These are phyloP conservation scores for Flaveria ramosissima DNA, from an alignment of 129 eudicot species.

Conservation along the genomic window DNA sequence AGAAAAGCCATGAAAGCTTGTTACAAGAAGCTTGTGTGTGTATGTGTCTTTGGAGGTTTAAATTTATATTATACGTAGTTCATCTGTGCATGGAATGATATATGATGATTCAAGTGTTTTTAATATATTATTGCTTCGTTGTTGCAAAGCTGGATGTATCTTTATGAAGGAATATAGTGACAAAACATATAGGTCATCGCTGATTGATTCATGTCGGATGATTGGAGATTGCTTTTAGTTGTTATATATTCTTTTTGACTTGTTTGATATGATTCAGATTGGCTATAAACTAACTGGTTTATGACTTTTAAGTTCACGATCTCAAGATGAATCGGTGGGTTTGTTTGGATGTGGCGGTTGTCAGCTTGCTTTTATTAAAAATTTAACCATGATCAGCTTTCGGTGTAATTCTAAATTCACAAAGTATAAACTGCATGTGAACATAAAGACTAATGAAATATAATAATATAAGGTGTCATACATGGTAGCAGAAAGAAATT, in stretches of 20 bases:
- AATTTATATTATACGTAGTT: conserved; percentile 27
- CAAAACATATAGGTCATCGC: not conserved
- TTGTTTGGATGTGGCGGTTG: not conserved
- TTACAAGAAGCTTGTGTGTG: not conserved
- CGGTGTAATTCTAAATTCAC: not conserved
- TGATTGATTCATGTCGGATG: conserved; percentile 42
- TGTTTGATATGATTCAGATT: not conserved
- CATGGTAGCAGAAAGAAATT: too few species aligned
- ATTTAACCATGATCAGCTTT: not conserved
- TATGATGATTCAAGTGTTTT: conserved; percentile 1
- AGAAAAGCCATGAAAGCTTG: conserved; percentile 44
- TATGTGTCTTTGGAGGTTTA: conserved; percentile 2
- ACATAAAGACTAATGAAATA: not conserved
- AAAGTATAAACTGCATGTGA: conserved; percentile 1
- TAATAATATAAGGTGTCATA: too few species aligned
- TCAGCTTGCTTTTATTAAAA: not conserved
- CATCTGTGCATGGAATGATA: conserved; percentile 23
- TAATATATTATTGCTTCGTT: conserved; percentile 23
- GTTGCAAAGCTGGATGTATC: conserved; percentile 44
- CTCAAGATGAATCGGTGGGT: conserved; percentile 5
- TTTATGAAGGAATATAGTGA: conserved; percentile 32
- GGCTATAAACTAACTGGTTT: not conserved
- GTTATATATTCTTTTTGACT: not conserved
- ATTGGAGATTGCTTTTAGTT: conserved; percentile 10
- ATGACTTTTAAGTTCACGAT: not conserved